A percentile compares a stretch with the other conserved stretches of the same genome.
These are phyloP conservation scores for Camelina sativa DNA, from an alignment of 345 rosid species.

Conservation along the genomic window DNA sequence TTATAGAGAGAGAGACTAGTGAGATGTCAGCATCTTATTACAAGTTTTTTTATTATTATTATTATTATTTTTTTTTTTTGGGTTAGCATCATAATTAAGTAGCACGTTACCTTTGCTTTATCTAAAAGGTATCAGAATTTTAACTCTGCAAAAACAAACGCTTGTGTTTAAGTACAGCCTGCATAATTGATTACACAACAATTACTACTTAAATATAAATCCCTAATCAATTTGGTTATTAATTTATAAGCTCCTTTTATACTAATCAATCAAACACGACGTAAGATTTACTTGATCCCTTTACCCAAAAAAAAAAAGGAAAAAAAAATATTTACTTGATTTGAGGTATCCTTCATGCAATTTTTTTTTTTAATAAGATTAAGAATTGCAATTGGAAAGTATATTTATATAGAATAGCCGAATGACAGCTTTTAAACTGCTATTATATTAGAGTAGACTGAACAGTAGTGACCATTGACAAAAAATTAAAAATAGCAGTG, in stretches of 20 bases:
- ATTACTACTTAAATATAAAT: conserved; percentile 9
- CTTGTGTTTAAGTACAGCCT: conserved; percentile 28
- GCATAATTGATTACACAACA: conserved; percentile 37
- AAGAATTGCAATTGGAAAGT: neutral
- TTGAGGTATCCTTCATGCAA: neutral
- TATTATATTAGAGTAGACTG: conserved; percentile 17
- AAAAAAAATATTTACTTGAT: neutral
- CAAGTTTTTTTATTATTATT: neutral
- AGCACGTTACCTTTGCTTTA: conserved; percentile 60
- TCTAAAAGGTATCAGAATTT: conserved; percentile 45
- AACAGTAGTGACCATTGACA: neutral
- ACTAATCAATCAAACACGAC: neutral
- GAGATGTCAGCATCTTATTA: conserved; percentile 33
- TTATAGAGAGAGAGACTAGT: neutral
- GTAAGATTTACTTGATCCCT: conserved; percentile 13
- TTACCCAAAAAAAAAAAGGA: too few relatives aligned
- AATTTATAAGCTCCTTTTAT: neutral
- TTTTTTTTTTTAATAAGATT: neutral
- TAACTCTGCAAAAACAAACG: conserved; percentile 30
- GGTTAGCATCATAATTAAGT: conserved; percentile 47
- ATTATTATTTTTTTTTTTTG: neutral
- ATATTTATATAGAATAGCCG: neutral
- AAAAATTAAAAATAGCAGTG: neutral
- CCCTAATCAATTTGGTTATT: conserved; percentile 25
- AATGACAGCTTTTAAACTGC: conserved; percentile 31